These are phyloP conservation scores for Avena atlantica DNA, from an alignment of 176 grass and related monocot genomes.

Conservation along the genomic window DNA sequence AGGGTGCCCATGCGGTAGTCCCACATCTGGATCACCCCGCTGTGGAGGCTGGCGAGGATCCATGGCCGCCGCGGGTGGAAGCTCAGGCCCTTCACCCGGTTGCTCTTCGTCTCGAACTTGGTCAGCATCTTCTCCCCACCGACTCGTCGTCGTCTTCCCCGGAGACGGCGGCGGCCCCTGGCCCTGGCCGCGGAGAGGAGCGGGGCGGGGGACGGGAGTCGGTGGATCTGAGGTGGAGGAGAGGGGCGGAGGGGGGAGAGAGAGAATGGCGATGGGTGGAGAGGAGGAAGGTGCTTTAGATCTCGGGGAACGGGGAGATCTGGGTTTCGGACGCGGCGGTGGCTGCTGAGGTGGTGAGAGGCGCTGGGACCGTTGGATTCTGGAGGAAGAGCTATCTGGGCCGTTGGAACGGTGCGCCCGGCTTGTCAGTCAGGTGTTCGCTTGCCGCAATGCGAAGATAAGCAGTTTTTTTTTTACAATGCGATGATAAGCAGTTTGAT, in stretches of 20 bases:
- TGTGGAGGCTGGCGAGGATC: conserved; percentile 98
- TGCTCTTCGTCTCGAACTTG: conserved; percentile 99
- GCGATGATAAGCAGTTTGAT: neutral
- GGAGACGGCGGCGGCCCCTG: conserved; percentile 16
- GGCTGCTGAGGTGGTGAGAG: conserved; percentile 7
- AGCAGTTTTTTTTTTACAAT: neutral
- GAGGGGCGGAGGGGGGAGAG: neutral
- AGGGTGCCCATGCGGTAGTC: conserved; percentile 99
- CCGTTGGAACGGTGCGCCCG: neutral
- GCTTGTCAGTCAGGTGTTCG: neutral
- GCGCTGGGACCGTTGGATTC: neutral
- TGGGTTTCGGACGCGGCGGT: conserved; percentile 24
- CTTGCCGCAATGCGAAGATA: neutral
- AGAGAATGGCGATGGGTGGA: neutral
- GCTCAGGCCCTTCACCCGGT: conserved; percentile 96
- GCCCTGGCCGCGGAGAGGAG: conserved; percentile 36
- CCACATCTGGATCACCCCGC: conserved; percentile 99
- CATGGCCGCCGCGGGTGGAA: conserved; percentile 95
- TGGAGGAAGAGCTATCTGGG: neutral
- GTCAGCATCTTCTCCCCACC: conserved; percentile 75
- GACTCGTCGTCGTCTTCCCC: conserved; percentile 14
- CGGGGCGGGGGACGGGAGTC: conserved; percentile 23
- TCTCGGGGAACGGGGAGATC: conserved; percentile 23
- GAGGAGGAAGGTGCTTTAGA: conserved; percentile 33
- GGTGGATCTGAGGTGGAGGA: conserved; percentile 46